A percentile compares a stretch with the other conserved stretches of the same genome.
Evolutionary conservation across 192 early-diverging fungal species (phyloP).

Genomic region (Radiomyces spectabilis): DNA sequence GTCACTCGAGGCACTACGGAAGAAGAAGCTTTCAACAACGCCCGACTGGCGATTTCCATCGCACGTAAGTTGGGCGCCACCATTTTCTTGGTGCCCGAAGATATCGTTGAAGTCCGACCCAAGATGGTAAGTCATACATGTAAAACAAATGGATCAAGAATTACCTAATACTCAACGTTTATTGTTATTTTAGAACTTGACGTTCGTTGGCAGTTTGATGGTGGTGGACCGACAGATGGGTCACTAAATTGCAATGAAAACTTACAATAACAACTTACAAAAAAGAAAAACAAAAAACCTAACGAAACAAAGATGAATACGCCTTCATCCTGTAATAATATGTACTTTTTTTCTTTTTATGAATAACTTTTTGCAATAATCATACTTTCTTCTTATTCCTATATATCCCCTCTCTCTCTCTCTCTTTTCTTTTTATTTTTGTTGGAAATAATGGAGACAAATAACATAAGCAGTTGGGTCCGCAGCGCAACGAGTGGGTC

Average conservation of each 20-base stretch:
- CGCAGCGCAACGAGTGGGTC: too few species aligned
- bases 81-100: slow-evolving; percentile 97
- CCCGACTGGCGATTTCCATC: slow-evolving; percentile 96
- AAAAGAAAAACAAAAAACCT: neutral
- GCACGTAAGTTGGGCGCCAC: slow-evolving; percentile 98
- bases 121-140: slow-evolving; percentile 89
- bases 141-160: neutral
- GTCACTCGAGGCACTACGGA: slow-evolving; percentile 65
- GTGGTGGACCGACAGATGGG: slow-evolving; percentile 49
- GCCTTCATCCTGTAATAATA: too few species aligned
- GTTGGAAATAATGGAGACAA: too few species aligned
- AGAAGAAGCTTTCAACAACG: slow-evolving; percentile 86
- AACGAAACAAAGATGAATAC: neutral
- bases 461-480: too few species aligned
- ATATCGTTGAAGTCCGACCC: slow-evolving; percentile 96
- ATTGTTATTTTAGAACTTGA: slow-evolving; percentile 62
- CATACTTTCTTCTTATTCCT: too few species aligned
- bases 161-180: neutral
- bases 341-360: too few species aligned
- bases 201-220: slow-evolving; percentile 94
- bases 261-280: neutral
- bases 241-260: slow-evolving; percentile 13
- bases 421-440: too few species aligned
- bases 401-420: too few species aligned
- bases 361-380: too few species aligned